phyloP scores from a whole-genome alignment of 108 stramenopile genomes.

The Aureococcus anophagefferens region DNA sequence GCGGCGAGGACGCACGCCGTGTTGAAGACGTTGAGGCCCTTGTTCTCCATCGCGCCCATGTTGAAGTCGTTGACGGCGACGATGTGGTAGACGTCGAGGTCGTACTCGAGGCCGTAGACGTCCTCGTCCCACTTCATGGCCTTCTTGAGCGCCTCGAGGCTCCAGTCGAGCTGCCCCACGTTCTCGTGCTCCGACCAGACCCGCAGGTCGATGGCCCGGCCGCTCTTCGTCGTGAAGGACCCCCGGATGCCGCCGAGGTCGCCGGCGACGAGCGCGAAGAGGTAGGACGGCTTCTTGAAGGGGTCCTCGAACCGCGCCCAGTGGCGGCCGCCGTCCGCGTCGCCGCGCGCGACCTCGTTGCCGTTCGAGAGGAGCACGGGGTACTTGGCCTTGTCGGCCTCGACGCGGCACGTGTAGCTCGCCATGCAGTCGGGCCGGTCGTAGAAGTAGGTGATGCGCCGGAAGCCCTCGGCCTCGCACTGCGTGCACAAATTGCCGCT shows the following conservation, averaged over 20 bases:
- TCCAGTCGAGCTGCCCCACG: conserved; percentile 70
- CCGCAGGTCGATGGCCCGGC: conserved; percentile 63
- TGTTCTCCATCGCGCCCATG: conserved; percentile 97
- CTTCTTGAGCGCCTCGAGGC: conserved; percentile 72
- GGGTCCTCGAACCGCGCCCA: conserved; percentile 86
- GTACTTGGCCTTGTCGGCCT: conserved; percentile 60
- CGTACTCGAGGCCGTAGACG: conserved; percentile 84
- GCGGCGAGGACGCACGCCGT: conserved; percentile 89
- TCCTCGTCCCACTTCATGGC: conserved; percentile 92
- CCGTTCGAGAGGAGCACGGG: conserved; percentile 85
- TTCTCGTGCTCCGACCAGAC: conserved; percentile 73
- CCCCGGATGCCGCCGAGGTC: conserved; percentile 67
- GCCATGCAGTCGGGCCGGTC: conserved; percentile 96
- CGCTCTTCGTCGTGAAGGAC: conserved; percentile 54
- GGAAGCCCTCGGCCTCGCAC: conserved; percentile 65
- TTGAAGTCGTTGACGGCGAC: conserved; percentile 84
- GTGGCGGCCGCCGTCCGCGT: conserved; percentile 52
- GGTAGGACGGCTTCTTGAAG: conserved; percentile 83
- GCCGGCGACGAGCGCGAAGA: conserved; percentile 88
- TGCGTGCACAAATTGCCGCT: conserved; percentile 85
- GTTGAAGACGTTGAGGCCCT: conserved; percentile 85
- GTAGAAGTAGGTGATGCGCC: conserved; percentile 81
- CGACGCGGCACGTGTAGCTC: conserved; percentile 62
- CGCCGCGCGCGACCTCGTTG: conserved; percentile 61
- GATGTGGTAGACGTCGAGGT: conserved; percentile 86